phyloP scores from a whole-genome alignment of 768 basidiomycete species.

The Boletus fagicola region DNA sequence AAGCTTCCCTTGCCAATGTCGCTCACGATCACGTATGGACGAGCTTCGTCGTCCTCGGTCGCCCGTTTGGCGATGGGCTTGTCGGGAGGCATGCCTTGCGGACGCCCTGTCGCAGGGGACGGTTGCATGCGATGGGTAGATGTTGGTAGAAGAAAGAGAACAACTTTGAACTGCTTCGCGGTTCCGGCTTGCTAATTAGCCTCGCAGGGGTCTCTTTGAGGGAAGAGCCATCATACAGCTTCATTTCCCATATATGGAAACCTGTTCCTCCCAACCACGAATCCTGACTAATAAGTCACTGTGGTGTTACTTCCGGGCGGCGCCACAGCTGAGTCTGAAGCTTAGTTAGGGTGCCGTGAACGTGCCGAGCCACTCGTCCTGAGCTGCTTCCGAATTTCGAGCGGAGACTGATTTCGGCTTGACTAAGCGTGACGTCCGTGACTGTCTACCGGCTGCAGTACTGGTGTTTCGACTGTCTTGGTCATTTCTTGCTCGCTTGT shows the following conservation, averaged over 20 bases:
- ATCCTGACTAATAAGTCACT: slow-evolving; percentile 19
- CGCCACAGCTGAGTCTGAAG: background rate
- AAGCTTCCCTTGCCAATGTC: slow-evolving; percentile 92
- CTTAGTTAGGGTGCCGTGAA: background rate
- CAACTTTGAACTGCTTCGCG: background rate
- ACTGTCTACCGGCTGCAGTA: no score
- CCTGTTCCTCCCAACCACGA: slow-evolving; percentile 23
- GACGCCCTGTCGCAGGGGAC: slow-evolving; percentile 21
- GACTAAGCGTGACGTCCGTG: no score
- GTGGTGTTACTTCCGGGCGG: background rate
- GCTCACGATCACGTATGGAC: slow-evolving; percentile 72
- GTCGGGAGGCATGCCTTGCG: slow-evolving; percentile 27
- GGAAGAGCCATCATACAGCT: slow-evolving; percentile 21
- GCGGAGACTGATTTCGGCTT: background rate
- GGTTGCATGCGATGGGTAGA: slow-evolving; percentile 19
- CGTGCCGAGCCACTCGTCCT: background rate
- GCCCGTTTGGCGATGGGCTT: slow-evolving; percentile 26
- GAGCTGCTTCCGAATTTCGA: background rate
- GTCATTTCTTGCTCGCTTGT: no score
- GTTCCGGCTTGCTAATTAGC: slow-evolving; percentile 27
- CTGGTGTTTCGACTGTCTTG: no score
- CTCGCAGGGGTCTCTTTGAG: slow-evolving; percentile 22
- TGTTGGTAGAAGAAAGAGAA: slow-evolving; percentile 16
- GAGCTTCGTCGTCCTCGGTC: slow-evolving; percentile 66
- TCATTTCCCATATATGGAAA: slow-evolving; percentile 25